Conservation (phyloP, 2,329 filamentous ascomycete genomes). For the Claviceps citrina region DNA sequence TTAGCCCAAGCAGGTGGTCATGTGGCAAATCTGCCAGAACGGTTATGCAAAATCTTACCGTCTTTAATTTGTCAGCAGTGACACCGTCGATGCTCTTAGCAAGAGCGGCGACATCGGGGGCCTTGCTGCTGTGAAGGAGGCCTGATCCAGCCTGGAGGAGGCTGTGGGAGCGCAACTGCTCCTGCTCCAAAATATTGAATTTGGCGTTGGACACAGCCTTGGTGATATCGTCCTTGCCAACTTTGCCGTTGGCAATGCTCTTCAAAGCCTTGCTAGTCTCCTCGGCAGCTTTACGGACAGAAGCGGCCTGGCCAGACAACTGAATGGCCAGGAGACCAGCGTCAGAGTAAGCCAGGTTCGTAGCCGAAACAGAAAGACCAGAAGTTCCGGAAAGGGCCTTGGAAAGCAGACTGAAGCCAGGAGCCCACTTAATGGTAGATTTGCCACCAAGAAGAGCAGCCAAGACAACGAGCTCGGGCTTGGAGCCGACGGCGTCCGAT, state of each 20-base stretch:
- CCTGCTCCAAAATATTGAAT: constrained; percentile 74
- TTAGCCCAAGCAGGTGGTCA: constrained; percentile 8
- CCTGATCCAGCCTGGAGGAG: constrained; percentile 74
- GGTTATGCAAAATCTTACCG: constrained; percentile 40
- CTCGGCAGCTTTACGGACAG: constrained; percentile 59
- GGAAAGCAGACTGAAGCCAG: constrained; percentile 79
- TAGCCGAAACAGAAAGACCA: constrained; percentile 53
- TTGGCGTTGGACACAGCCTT: constrained; percentile 90
- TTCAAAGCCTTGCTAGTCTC: constrained; percentile 71
- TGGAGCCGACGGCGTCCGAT: constrained; percentile 65
- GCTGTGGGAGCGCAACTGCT: constrained; percentile 61
- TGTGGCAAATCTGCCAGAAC: neutral
- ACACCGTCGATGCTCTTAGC: constrained; percentile 68
- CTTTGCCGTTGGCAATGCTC: constrained; percentile 58
- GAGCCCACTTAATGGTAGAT: constrained; percentile 86
- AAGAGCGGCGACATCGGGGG: constrained; percentile 69
- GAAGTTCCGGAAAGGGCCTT: constrained; percentile 57
- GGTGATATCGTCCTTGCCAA: constrained; percentile 71
- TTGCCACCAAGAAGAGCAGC: constrained; percentile 79
- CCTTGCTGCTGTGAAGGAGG: constrained; percentile 64
- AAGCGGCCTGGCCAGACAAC: constrained; percentile 57
- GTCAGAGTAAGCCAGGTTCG: constrained; percentile 80
- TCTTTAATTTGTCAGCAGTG: constrained; percentile 69
- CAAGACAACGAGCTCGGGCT: constrained; percentile 80
- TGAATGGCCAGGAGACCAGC: constrained; percentile 78